These are phyloP conservation scores for Pseudonectria foliicola DNA, from an alignment of 2,329 filamentous ascomycete genomes.

Conservation along the genomic window DNA sequence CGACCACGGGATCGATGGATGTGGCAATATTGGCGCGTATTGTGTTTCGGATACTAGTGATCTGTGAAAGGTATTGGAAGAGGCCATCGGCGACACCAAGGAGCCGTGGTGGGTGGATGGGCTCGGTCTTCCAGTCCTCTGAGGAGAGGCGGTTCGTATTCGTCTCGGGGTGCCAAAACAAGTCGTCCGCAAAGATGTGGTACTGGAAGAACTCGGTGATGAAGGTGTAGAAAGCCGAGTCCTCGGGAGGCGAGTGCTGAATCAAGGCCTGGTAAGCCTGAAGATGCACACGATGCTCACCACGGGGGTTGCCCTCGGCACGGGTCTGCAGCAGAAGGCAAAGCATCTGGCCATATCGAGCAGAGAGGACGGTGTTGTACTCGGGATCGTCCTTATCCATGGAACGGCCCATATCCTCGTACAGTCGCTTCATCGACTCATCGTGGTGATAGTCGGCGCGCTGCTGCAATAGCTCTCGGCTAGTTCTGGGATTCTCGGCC, in stretches of 20 bases:
- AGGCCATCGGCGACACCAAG: conserved; percentile 78
- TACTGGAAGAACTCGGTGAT: conserved; percentile 80
- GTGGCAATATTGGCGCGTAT: conserved; percentile 61
- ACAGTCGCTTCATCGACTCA: conserved; percentile 46
- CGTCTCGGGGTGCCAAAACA: conserved; percentile 43
- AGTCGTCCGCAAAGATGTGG: conserved; percentile 61
- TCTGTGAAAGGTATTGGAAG: conserved; percentile 70
- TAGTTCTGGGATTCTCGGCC: conserved; percentile 40
- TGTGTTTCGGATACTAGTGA: conserved; percentile 67
- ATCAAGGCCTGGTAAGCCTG: conserved; percentile 68
- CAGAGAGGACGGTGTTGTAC: conserved; percentile 42
- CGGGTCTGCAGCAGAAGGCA: conserved; percentile 53
- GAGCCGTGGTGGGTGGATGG: conserved; percentile 48
- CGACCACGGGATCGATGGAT: conserved; percentile 59
- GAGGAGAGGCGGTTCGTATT: conserved; percentile 31
- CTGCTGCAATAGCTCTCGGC: conserved; percentile 37
- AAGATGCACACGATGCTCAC: conserved; percentile 75
- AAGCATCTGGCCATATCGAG: conserved; percentile 56
- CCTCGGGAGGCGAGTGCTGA: conserved; percentile 49
- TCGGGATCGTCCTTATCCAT: conserved; percentile 37
- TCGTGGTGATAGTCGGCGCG: conserved; percentile 51
- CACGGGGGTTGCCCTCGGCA: conserved; percentile 48
- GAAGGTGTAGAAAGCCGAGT: conserved; percentile 58
- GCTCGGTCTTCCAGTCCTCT: conserved; percentile 35
- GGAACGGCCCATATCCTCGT: conserved; percentile 36